phyloP scores from a whole-genome alignment of 1,139 yeast genomes.

The Yamadazyma conglobata region DNA sequence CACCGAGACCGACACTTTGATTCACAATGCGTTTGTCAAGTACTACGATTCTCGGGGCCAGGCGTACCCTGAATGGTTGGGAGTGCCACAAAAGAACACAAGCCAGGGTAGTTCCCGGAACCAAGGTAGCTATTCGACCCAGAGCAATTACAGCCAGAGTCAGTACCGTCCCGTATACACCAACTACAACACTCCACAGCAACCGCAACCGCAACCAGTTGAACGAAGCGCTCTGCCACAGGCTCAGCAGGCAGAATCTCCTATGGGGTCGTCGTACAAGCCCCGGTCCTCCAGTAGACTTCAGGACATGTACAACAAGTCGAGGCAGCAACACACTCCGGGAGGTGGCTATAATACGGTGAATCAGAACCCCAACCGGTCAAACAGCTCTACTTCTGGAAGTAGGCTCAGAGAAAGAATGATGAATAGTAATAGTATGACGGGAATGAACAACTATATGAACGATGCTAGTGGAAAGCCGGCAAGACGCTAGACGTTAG shows the following conservation, averaged over 20 bases:
- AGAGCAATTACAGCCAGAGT: background rate
- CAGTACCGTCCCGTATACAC: slow-evolving; percentile 27
- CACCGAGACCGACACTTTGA: slow-evolving; percentile 37
- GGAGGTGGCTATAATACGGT: slow-evolving; percentile 31
- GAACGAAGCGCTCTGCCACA: slow-evolving; percentile 4
- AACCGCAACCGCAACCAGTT: slow-evolving; percentile 13
- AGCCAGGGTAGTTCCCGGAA: slow-evolving; percentile 1
- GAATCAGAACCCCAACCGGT: slow-evolving; percentile 21
- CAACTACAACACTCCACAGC: slow-evolving; percentile 19
- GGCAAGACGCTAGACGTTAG: too few relatives aligned
- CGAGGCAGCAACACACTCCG: slow-evolving; percentile 41
- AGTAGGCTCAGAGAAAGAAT: slow-evolving; percentile 38
- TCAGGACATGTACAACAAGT: slow-evolving; percentile 42
- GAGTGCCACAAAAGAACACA: slow-evolving; percentile 19
- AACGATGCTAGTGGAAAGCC: slow-evolving; percentile 6
- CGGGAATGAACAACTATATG: slow-evolving; percentile 13
- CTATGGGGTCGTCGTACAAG: slow-evolving; percentile 17
- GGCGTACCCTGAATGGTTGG: slow-evolving; percentile 48
- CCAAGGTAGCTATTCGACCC: background rate
- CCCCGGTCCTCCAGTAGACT: slow-evolving; percentile 38
- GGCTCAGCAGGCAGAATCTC: slow-evolving; percentile 2
- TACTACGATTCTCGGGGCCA: slow-evolving; percentile 32
- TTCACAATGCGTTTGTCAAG: slow-evolving; percentile 44
- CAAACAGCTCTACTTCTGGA: slow-evolving; percentile 31
- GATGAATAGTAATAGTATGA: slow-evolving; percentile 23